Evolutionary conservation across 805 yeast genomes (phyloP), one percentile per base, ranked within the genome.

Genomic region (Kurtzmaniella cleridarum): DNA sequence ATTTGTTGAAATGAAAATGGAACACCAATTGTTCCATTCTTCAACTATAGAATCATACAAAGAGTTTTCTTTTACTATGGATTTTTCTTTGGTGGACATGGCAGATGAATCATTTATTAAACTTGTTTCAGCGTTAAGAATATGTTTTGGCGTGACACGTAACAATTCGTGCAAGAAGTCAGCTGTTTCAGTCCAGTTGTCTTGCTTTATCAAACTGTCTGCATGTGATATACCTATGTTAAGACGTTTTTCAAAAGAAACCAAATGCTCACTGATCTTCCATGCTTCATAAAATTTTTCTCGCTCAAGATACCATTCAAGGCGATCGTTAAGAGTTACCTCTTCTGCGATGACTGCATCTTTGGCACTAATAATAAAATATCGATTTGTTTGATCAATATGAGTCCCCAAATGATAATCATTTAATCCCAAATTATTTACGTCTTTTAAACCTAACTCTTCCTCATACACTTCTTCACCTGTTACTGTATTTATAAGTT

Each of bases 341-440:
- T 82, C 87, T 48, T 81, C 75, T 0, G 89, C 88, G 12, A 79
- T 65, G 1, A 91, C 83, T 1, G 82, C 91, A 60, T 89, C 98
- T 34, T 77, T 75, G 0, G 96, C 87, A 53, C 91, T 79, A 4
- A 91, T 68, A 14, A 93, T 66, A 50, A 73, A 84, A 64, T 83
- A 87, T 39, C 69, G 66, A 0, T 59, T 54, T 0, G 47, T 52
- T 2, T 43, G 47, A 2, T 73, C 78, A 27, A 73, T 60, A 53
- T 71, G 69, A 36, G 74, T 75, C 1, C 81, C 77, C 34, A 90
- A 58, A 46, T 77, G 81, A 53, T 84, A 86, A 54, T 93, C 98
- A 55, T 91, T 90, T 13, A 84, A 65, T 0, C 95, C 89, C 32
- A 87, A 60, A 11, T 70, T 65, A 16, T 76, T 70, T 34, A 66